Conservation (phyloP, 306 rosid species). For the Ziziphus jujuba region DNA sequence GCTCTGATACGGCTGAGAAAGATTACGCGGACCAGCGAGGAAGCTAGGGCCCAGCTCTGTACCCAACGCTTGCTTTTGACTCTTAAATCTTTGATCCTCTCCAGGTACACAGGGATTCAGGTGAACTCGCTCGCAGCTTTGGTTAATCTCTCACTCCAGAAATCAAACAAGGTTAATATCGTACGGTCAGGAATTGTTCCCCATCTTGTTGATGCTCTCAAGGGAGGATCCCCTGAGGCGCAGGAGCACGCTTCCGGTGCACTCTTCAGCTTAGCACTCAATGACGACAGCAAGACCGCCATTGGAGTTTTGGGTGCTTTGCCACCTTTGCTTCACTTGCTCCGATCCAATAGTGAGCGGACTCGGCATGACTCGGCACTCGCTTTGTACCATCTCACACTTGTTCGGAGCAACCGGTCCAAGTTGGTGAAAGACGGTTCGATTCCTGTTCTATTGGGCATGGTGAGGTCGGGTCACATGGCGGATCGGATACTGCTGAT, state of each 20-base stretch:
- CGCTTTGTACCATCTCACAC: constrained; percentile 72
- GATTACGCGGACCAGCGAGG: constrained; percentile 57
- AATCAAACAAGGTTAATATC: constrained; percentile 69
- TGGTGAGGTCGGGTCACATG: constrained; percentile 72
- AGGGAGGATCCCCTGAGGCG: constrained; percentile 62
- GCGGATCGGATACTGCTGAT: constrained; percentile 42
- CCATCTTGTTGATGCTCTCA: constrained; percentile 62
- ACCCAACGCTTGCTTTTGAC: constrained; percentile 44
- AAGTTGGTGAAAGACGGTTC: constrained; percentile 75
- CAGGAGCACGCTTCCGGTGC: constrained; percentile 88
- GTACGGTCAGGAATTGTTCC: constrained; percentile 91
- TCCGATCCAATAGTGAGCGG: constrained; percentile 63
- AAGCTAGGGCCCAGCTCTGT: constrained; percentile 56
- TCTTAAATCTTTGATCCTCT: constrained; percentile 44
- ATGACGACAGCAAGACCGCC: constrained; percentile 72
- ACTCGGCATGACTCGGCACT: constrained; percentile 81
- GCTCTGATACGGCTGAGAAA: constrained; percentile 52
- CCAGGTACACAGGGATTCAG: constrained; percentile 49
- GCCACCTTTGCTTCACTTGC: constrained; percentile 59
- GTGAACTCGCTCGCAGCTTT: constrained; percentile 75
- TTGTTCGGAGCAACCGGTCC: constrained; percentile 71
- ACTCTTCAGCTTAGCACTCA: constrained; percentile 74
- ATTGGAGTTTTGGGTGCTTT: constrained; percentile 88
- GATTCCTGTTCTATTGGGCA: constrained; percentile 43
- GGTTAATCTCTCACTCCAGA: constrained; percentile 74